Evolutionary conservation across 495 filamentous ascomycete genomes (phyloP).

Genomic region (Darksidea phi): DNA sequence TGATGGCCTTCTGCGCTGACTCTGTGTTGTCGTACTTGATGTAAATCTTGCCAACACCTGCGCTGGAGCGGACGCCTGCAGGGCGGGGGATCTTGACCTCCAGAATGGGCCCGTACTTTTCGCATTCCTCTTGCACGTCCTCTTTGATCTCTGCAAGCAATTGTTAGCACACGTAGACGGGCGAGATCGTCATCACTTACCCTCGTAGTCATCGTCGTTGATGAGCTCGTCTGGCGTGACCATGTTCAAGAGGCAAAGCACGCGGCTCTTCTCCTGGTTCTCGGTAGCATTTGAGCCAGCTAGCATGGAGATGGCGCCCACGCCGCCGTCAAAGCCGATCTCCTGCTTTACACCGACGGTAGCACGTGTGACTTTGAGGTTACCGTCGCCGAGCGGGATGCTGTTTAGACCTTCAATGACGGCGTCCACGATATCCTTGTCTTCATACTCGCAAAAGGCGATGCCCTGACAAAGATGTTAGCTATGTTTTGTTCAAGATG

Average conservation of each 20-base stretch:
- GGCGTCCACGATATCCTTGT: constrained; percentile 72
- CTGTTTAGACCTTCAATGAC: constrained; percentile 88
- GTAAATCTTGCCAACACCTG: constrained; percentile 96
- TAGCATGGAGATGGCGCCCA: constrained; percentile 99
- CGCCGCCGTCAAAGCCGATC: constrained; percentile 85
- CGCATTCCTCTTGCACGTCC: constrained; percentile 86
- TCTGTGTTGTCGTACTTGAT: constrained; percentile 84
- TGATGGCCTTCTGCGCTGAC: constrained; percentile 77
- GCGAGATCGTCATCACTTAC: constrained; percentile 56
- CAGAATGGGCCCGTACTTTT: constrained; percentile 80
- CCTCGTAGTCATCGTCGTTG: constrained; percentile 90
- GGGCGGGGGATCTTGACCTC: constrained; percentile 91
- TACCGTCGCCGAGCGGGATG: constrained; percentile 85
- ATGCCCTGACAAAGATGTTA: constrained; percentile 63
- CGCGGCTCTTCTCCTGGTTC: constrained; percentile 71
- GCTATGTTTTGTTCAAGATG: constrained; percentile 16
- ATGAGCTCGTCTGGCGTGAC: constrained; percentile 93
- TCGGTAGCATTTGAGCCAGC: constrained; percentile 77
- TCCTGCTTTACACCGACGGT: constrained; percentile 92
- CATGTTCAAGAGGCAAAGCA: constrained; percentile 95
- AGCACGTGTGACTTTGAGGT: constrained; percentile 80
- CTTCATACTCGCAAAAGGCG: constrained; percentile 92
- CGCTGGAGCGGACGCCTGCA: constrained; percentile 71
- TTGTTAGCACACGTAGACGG: constrained; percentile 34
- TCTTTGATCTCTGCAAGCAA: constrained; percentile 77